Conservation (phyloP, 371 early-diverging fungal genomes). For the Lichtheimia ramosa region DNA sequence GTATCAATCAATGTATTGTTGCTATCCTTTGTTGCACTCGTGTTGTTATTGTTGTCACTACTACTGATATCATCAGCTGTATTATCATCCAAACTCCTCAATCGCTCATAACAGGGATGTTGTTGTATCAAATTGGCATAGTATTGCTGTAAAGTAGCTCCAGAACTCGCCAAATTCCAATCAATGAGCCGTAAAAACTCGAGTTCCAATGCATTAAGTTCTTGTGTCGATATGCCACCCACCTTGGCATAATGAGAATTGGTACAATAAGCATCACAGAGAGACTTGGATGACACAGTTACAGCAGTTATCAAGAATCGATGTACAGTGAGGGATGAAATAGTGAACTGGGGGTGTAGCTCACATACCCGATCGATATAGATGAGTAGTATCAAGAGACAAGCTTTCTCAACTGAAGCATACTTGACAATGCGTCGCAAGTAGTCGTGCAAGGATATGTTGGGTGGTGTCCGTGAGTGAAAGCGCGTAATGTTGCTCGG, state of each 20-base stretch:
- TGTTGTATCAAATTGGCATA: constrained; percentile 80
- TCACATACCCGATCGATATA: constrained; percentile 93
- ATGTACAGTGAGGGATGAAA: constrained; percentile 91
- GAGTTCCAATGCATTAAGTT: constrained; percentile 93
- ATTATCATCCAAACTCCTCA: background rate
- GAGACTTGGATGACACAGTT: constrained; percentile 85
- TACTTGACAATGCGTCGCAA: constrained; percentile 85
- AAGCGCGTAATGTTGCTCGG: constrained; percentile 88
- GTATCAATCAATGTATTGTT: constrained; percentile 21
- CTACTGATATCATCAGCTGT: background rate
- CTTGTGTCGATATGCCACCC: constrained; percentile 91
- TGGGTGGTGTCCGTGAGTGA: constrained; percentile 94
- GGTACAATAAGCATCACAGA: constrained; percentile 86
- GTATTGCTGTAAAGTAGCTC: constrained; percentile 81
- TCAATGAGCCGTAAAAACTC: constrained; percentile 86
- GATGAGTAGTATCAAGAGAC: constrained; percentile 82
- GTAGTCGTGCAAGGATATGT: constrained; percentile 81
- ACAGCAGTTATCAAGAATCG: constrained; percentile 94
- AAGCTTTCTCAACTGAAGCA: constrained; percentile 87
- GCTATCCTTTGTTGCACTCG: constrained; percentile 21
- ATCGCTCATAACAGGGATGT: constrained; percentile 52
- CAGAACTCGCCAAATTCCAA: constrained; percentile 84
- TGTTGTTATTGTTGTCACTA: background rate
- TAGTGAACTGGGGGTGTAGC: constrained; percentile 78
- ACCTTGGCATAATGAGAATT: constrained; percentile 91